Conservation (phyloP, 2,329 filamentous ascomycete species). For the Botrytis deweyae region DNA sequence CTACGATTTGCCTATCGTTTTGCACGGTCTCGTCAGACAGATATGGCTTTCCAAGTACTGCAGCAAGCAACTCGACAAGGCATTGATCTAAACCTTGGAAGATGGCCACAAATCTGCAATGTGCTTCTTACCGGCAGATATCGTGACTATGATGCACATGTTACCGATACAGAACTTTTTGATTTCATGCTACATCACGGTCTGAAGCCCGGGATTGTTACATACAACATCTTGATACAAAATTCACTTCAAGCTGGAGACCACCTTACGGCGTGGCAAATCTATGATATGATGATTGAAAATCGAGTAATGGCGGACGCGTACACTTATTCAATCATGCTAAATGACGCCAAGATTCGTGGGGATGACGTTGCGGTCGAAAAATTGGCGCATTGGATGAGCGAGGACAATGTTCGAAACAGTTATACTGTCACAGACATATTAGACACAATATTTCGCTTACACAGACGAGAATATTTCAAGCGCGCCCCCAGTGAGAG, state of each 20-base stretch:
- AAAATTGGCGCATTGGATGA: slow-evolving; percentile 54
- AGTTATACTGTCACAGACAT: slow-evolving; percentile 51
- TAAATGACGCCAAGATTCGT: slow-evolving; percentile 65
- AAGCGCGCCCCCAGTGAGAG: neutral
- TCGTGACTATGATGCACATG: slow-evolving; percentile 41
- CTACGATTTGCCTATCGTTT: slow-evolving; percentile 40
- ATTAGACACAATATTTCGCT: slow-evolving; percentile 38
- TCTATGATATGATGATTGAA: slow-evolving; percentile 62
- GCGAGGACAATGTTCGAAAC: slow-evolving; percentile 48
- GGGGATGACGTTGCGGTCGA: slow-evolving; percentile 48
- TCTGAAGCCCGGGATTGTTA: slow-evolving; percentile 59
- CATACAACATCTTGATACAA: slow-evolving; percentile 66
- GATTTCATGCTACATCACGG: slow-evolving; percentile 59
- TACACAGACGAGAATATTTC: slow-evolving; percentile 11
- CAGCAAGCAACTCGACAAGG: slow-evolving; percentile 41
- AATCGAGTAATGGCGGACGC: slow-evolving; percentile 62
- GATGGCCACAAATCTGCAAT: slow-evolving; percentile 56
- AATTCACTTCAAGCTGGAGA: slow-evolving; percentile 68
- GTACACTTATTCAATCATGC: slow-evolving; percentile 66
- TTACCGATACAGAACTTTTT: slow-evolving; percentile 55
- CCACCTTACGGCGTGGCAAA: slow-evolving; percentile 59
- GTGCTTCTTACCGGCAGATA: slow-evolving; percentile 51
- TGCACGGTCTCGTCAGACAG: slow-evolving; percentile 41
- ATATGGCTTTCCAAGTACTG: slow-evolving; percentile 47
- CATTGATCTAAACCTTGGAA: slow-evolving; percentile 48